Conservation (phyloP, 2,329 filamentous ascomycete genomes). For the Bipolaris zeicola region DNA sequence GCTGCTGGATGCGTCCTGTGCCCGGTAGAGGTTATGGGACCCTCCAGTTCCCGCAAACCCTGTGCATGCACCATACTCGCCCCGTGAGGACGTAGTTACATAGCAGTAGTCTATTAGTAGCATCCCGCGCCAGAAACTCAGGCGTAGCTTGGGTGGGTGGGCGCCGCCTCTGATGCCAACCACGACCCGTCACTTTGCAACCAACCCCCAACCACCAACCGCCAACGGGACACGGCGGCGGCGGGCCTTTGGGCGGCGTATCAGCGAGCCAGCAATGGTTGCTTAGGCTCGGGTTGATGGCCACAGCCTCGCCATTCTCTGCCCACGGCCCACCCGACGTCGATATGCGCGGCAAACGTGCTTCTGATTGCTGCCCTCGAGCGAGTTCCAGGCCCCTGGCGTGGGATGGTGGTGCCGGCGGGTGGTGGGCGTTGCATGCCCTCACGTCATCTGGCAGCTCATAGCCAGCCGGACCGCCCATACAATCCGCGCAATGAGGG, state of each 20-base stretch:
- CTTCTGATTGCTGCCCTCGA: slow-evolving; percentile 75
- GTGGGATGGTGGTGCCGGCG: slow-evolving; percentile 21
- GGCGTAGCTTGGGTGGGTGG: background rate
- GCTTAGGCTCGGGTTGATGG: slow-evolving; percentile 20
- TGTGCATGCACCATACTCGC: slow-evolving; percentile 7
- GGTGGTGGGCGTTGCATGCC: slow-evolving; percentile 17
- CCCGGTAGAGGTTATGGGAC: slow-evolving; percentile 11
- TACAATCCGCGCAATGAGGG: slow-evolving; percentile 24
- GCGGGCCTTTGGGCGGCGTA: too few species aligned
- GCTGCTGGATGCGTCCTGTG: slow-evolving; percentile 11
- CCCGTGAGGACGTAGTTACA: background rate
- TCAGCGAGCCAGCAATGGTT: slow-evolving; percentile 10
- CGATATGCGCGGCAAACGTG: slow-evolving; percentile 50
- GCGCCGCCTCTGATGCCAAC: slow-evolving; percentile 9
- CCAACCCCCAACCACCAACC: too few species aligned
- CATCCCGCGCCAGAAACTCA: slow-evolving; percentile 1
- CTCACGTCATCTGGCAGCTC: slow-evolving; percentile 35
- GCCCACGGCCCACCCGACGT: slow-evolving; percentile 23
- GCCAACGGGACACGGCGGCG: too few species aligned
- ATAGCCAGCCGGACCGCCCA: slow-evolving; percentile 13
- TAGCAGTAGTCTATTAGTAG: too few species aligned
- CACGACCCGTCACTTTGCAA: background rate
- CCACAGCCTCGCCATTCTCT: slow-evolving; percentile 20
- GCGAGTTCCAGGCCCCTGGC: slow-evolving; percentile 49
- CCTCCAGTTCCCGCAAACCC: slow-evolving; percentile 13